Percentiles rank a stretch among this genome's conserved stretches.
These are phyloP conservation scores for Platanthera guangdongensis DNA, from an alignment of 106 monocot genomes.

Conservation along the genomic window DNA sequence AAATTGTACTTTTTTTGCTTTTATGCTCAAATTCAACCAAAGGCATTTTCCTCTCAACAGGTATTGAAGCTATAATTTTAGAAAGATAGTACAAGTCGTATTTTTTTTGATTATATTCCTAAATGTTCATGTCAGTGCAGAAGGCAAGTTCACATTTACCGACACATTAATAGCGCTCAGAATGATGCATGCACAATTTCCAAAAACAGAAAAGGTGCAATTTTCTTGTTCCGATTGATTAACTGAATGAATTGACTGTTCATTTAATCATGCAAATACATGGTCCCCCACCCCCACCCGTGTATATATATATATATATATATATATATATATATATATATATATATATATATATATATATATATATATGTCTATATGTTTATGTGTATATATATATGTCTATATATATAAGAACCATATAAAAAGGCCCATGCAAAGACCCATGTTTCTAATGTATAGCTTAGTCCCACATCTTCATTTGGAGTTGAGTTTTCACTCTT, in stretches of 20 bases:
- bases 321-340: not conserved
- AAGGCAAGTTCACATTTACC: slow-evolving; percentile 42
- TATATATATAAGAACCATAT: not conserved
- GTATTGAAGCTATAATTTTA: not conserved
- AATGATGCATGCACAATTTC: slow-evolving; percentile 86
- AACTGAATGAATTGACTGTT: not conserved
- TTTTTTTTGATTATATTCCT: not conserved
- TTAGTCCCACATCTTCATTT: too few species aligned
- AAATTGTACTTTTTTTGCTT: not conserved
- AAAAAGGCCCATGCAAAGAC: too few species aligned
- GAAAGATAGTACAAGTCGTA: not conserved
- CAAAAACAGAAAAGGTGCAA: slow-evolving; percentile 55
- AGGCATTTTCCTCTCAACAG: not conserved
- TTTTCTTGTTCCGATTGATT: not conserved
- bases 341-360: not conserved
- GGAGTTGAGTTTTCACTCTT: too few species aligned
- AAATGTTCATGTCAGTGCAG: slow-evolving; percentile 25
- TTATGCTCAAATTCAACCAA: not conserved
- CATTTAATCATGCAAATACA: not conserved
- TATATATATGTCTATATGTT: not conserved
- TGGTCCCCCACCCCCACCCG: not conserved
- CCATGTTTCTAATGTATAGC: too few species aligned
- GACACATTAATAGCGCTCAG: slow-evolving; percentile 73
- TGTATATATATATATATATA: not conserved
- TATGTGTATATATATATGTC: not conserved